These are phyloP conservation scores for Scytalidium sp. DNA, from an alignment of 2,329 filamentous ascomycete species.

Conservation along the genomic window DNA sequence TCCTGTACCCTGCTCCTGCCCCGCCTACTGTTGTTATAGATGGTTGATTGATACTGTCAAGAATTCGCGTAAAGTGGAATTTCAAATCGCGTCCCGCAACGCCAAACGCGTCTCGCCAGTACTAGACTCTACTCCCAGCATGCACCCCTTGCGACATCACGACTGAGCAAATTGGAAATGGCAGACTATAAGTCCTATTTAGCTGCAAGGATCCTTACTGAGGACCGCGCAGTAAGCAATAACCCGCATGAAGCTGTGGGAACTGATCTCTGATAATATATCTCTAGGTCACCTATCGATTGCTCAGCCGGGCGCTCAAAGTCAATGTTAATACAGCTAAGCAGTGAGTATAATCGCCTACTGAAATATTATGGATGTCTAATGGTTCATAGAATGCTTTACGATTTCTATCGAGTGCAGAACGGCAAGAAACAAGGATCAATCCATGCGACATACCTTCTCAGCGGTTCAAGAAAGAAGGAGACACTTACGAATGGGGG, in stretches of 20 bases:
- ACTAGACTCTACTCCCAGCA: conserved; percentile 2
- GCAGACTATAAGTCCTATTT: conserved; percentile 30
- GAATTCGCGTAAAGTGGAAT: conserved; percentile 25
- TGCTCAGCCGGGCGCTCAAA: conserved; percentile 77
- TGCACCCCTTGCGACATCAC: background rate
- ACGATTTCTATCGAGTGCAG: conserved; percentile 77
- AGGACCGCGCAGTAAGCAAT: conserved; percentile 27
- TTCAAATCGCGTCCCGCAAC: conserved; percentile 8
- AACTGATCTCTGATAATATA: conserved; percentile 7
- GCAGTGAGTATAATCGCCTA: conserved; percentile 51
- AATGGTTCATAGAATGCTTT: conserved; percentile 66
- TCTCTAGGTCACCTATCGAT: conserved; percentile 77
- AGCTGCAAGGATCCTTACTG: conserved; percentile 29
- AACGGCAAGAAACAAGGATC: conserved; percentile 71
- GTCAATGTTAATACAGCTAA: conserved; percentile 87
- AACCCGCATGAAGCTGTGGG: background rate
- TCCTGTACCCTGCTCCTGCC: background rate
- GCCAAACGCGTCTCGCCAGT: conserved; percentile 11
- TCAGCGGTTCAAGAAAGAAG: conserved; percentile 65
- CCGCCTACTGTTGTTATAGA: conserved; percentile 3
- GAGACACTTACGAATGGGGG: conserved; percentile 35
- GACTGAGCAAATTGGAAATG: conserved; percentile 17
- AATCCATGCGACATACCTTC: conserved; percentile 88
- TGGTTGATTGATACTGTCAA: conserved; percentile 1
- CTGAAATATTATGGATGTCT: conserved; percentile 2